Conservation (phyloP, 1,139 yeast genomes). For the Yamadazyma blattariae region DNA sequence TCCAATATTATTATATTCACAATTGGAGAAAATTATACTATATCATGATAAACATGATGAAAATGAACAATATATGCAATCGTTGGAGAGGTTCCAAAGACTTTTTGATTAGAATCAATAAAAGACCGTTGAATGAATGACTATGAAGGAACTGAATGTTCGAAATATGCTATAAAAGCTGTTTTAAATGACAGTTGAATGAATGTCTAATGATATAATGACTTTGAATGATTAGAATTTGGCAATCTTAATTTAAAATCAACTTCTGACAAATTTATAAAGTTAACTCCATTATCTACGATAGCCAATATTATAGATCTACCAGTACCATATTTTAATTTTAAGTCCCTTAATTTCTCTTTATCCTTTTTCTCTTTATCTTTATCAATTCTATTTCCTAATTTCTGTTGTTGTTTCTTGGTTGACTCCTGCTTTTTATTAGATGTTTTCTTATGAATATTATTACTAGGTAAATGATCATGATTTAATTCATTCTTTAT, state of each 20-base stretch:
- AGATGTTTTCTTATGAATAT: not conserved
- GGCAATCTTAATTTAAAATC: slow-evolving; percentile 44
- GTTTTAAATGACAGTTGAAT: too few species aligned
- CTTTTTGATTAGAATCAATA: too few species aligned
- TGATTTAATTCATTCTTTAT: not conserved
- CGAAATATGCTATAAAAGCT: slow-evolving; percentile 6
- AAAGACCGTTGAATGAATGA: too few species aligned
- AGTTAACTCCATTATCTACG: slow-evolving; percentile 72
- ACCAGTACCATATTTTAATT: slow-evolving; percentile 41
- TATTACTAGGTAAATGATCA: not conserved
- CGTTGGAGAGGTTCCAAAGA: too few species aligned
- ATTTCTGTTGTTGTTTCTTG: slow-evolving; percentile 5
- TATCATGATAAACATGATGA: slow-evolving; percentile 6
- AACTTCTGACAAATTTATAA: slow-evolving; percentile 57
- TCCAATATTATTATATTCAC: slow-evolving; percentile 6
- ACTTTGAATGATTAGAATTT: slow-evolving; percentile 3
- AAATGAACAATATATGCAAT: slow-evolving; percentile 5
- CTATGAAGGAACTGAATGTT: too few species aligned
- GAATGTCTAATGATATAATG: slow-evolving; percentile 3
- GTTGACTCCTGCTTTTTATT: not conserved
- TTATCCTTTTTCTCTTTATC: slow-evolving; percentile 13
- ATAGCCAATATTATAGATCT: slow-evolving; percentile 59
- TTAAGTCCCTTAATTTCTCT: slow-evolving; percentile 24
- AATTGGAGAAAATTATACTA: slow-evolving; percentile 9
- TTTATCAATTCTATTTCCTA: slow-evolving; percentile 9